A percentile compares a stretch with the other conserved stretches of the same genome.
phyloP scores from a whole-genome alignment of 176 grass and related monocot genomes.

The Alopecurus myosuroides region DNA sequence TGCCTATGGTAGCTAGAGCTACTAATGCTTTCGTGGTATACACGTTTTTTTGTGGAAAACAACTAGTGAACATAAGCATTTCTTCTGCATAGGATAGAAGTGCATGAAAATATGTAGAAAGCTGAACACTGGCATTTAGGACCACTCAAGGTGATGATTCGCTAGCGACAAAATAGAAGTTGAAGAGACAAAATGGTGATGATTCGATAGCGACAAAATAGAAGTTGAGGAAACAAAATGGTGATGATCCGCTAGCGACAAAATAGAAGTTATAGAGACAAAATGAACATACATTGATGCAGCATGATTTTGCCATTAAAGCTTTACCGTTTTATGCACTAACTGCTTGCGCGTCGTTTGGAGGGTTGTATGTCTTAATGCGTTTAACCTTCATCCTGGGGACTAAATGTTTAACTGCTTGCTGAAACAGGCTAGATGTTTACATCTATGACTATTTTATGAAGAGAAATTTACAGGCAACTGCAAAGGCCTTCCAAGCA shows the following conservation, averaged over 20 bases:
- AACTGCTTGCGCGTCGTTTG: background rate
- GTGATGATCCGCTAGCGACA: too few species aligned
- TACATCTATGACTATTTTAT: constrained; percentile 99
- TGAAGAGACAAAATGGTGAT: constrained; percentile 6
- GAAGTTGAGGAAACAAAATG: background rate
- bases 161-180: background rate
- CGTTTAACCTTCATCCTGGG: background rate
- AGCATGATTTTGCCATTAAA: constrained; percentile 3
- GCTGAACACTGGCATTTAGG: background rate
- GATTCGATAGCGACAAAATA: background rate
- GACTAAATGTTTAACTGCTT: constrained; percentile 21
- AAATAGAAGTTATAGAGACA: background rate
- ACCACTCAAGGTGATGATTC: constrained; percentile 4
- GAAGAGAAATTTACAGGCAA: constrained; percentile 98
- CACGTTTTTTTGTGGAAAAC: background rate
- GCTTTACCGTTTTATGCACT: background rate
- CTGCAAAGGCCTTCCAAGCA: constrained; percentile 99
- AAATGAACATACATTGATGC: background rate
- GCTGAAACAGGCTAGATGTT: constrained; percentile 90
- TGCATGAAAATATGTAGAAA: constrained; percentile 7
- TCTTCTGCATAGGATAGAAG: background rate
- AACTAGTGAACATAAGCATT: background rate
- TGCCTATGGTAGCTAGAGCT: background rate
- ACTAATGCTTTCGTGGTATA: background rate
- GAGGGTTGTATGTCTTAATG: background rate